Evolutionary conservation across 169 alveolate genomes (phyloP).

Genomic region (Eimeria tenella): DNA sequence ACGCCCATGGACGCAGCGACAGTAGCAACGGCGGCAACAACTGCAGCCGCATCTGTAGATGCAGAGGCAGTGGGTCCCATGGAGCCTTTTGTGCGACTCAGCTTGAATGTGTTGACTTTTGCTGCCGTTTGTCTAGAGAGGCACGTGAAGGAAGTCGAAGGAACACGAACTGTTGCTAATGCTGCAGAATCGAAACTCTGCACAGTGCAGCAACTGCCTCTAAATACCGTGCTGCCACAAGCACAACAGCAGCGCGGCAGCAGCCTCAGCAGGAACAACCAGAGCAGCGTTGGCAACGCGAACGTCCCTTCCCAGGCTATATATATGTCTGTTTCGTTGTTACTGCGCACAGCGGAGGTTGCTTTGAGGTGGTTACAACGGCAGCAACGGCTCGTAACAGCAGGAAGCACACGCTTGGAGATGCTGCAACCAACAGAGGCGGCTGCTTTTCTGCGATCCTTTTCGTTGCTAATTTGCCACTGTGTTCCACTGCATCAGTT

Average conservation of each 20-base stretch:
- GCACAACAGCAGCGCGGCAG: constrained; percentile 32
- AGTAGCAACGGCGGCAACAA: neutral
- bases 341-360: constrained; percentile 27
- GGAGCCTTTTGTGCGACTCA: constrained; percentile 36
- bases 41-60: neutral
- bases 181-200: neutral
- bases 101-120: constrained; percentile 38
- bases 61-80: constrained; percentile 18
- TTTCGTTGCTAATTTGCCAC: neutral
- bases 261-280: constrained; percentile 32
- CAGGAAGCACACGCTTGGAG: constrained; percentile 32
- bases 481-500: constrained; percentile 30
- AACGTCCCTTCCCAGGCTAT: neutral
- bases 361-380: constrained; percentile 34
- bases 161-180: constrained; percentile 22
- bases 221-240: constrained; percentile 22
- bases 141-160: neutral
- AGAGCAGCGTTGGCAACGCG: neutral
- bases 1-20: neutral
- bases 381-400: constrained; percentile 21
- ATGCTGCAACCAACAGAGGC: constrained; percentile 47
- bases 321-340: constrained; percentile 4
- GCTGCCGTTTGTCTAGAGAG: constrained; percentile 24
- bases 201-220: neutral
- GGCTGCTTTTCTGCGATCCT: constrained; percentile 41